Evolutionary conservation across 306 rosid genomes (phyloP).

Genomic region (Cercis canadensis): DNA sequence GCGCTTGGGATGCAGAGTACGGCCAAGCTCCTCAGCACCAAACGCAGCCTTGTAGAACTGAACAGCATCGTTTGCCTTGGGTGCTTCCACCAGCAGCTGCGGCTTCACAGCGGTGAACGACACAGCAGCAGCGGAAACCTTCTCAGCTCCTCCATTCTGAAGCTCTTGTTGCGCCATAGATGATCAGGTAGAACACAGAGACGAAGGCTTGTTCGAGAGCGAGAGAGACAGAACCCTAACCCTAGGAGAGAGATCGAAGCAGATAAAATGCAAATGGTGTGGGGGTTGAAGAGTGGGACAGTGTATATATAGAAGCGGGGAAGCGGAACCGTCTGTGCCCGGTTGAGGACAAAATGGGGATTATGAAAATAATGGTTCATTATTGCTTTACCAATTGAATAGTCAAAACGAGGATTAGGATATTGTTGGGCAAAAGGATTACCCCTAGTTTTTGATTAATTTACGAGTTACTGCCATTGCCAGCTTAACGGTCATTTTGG

Average conservation of each 20-base stretch:
- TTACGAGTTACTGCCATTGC: too few relatives aligned
- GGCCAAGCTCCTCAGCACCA: constrained; percentile 75
- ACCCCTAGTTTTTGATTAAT: too few relatives aligned
- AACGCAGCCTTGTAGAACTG: constrained; percentile 75
- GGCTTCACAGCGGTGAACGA: constrained; percentile 55
- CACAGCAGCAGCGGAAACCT: constrained; percentile 8
- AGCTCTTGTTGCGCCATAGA: constrained; percentile 69
- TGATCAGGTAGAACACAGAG: too few relatives aligned
- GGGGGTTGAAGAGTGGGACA: constrained; percentile 37
- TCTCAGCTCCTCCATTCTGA: constrained; percentile 63
- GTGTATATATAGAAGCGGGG: constrained; percentile 61
- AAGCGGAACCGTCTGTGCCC: constrained; percentile 46
- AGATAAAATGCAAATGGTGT: constrained; percentile 42
- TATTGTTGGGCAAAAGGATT: too few relatives aligned
- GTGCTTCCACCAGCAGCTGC: constrained; percentile 64
- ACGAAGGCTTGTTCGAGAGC: background rate
- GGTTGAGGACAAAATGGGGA: constrained; percentile 51
- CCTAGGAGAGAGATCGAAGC: constrained; percentile 62
- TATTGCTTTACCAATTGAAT: too few relatives aligned
- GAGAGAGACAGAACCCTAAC: constrained; percentile 34
- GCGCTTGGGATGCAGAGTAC: constrained; percentile 67
- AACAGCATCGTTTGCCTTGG: constrained; percentile 74
- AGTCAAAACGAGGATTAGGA: too few relatives aligned
- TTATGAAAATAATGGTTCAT: background rate
- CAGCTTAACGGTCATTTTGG: too few relatives aligned